Percentiles rank a stretch among this genome's conserved stretches.
These are phyloP conservation scores for Trichoderma gamsii DNA, from an alignment of 495 filamentous ascomycete species.

Conservation along the genomic window DNA sequence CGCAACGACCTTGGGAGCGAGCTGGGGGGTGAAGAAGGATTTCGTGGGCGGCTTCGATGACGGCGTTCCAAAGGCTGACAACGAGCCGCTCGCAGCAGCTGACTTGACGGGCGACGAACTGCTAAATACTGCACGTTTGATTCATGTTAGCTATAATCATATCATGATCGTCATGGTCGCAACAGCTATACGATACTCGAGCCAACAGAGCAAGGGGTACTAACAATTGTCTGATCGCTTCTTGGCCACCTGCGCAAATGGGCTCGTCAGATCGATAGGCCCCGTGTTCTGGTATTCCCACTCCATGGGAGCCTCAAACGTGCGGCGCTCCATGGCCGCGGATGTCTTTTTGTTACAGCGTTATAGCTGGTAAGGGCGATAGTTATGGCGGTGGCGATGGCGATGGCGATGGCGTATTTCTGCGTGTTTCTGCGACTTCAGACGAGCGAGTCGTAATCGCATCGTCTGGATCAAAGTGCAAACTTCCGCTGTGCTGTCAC, in stretches of 20 bases:
- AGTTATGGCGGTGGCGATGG: neutral
- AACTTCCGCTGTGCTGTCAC: too few relatives aligned
- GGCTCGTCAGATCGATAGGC: constrained; percentile 42
- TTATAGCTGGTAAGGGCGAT: neutral
- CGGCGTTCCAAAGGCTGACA: constrained; percentile 24
- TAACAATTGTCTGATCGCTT: constrained; percentile 22
- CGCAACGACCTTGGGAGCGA: constrained; percentile 31
- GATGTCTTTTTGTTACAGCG: neutral
- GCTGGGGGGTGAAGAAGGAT: constrained; percentile 34
- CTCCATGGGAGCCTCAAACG: constrained; percentile 43
- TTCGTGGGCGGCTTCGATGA: constrained; percentile 30
- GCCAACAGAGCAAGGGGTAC: neutral
- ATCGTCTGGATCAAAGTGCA: too few relatives aligned
- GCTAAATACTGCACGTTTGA: constrained; percentile 22
- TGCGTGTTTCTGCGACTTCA: too few relatives aligned
- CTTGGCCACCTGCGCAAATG: constrained; percentile 35
- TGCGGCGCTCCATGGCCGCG: constrained; percentile 37
- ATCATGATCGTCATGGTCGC: neutral
- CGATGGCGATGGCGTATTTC: neutral
- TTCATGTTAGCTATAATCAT: neutral
- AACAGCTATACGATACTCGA: neutral
- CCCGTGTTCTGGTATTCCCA: constrained; percentile 43
- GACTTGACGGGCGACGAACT: constrained; percentile 22
- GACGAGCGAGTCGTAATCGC: too few relatives aligned
- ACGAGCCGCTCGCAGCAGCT: constrained; percentile 26